A percentile compares a stretch with the other conserved stretches of the same genome.
These are phyloP conservation scores for Rosellinia necatrix DNA, from an alignment of 2,329 filamentous ascomycete genomes.

Conservation along the genomic window DNA sequence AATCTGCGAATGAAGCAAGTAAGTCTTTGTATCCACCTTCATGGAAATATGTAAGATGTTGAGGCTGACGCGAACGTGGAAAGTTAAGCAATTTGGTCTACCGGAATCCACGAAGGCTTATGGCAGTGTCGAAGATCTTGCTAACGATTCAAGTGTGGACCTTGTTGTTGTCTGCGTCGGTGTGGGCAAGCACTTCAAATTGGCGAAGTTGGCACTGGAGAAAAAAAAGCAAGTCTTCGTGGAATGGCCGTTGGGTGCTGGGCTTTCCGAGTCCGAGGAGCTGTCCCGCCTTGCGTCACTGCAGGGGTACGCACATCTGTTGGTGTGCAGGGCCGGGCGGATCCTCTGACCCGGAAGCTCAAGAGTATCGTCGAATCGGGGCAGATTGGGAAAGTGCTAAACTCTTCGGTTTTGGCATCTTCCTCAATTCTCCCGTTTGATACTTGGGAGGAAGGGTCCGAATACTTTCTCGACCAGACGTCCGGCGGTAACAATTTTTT, in stretches of 20 bases:
- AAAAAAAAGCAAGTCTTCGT: constrained; percentile 54
- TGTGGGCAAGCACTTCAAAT: constrained; percentile 48
- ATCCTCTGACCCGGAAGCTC: constrained; percentile 46
- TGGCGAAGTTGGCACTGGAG: constrained; percentile 48
- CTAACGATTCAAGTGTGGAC: constrained; percentile 51
- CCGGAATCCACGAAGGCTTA: constrained; percentile 44
- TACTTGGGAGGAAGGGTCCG: constrained; percentile 29
- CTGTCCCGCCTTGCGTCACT: constrained; percentile 46
- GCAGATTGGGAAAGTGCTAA: constrained; percentile 49
- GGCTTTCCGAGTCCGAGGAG: constrained; percentile 47
- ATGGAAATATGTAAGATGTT: background rate
- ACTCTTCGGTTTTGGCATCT: constrained; percentile 35
- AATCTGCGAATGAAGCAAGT: constrained; percentile 47
- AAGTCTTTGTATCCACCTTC: background rate
- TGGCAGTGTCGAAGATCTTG: constrained; percentile 48
- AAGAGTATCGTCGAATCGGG: constrained; percentile 48
- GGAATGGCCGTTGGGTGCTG: constrained; percentile 55
- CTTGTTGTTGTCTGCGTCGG: constrained; percentile 51
- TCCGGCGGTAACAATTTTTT: constrained; percentile 30
- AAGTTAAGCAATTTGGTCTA: constrained; percentile 45
- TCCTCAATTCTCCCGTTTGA: constrained; percentile 12
- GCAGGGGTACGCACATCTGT: constrained; percentile 50
- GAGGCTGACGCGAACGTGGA: background rate
- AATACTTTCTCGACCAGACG: constrained; percentile 26
- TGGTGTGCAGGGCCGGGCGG: constrained; percentile 51